phyloP scores from a whole-genome alignment of 2,329 filamentous ascomycete species.

The Aspergillus sp. region DNA sequence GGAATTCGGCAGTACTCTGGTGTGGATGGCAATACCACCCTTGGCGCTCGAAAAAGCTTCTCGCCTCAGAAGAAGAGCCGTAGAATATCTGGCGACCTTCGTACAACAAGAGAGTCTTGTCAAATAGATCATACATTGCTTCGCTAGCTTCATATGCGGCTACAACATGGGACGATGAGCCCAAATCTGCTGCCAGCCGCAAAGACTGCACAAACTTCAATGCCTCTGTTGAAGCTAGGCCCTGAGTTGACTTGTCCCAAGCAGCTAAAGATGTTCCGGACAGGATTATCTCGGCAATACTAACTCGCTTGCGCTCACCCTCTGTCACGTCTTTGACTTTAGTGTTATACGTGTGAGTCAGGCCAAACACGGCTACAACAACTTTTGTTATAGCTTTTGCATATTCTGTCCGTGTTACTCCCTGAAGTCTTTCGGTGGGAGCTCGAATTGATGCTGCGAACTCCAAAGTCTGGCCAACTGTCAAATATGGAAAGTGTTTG shows the following conservation, averaged over 20 bases:
- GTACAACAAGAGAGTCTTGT: constrained; percentile 70
- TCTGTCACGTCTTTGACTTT: constrained; percentile 61
- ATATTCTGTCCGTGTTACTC: constrained; percentile 37
- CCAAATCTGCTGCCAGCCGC: constrained; percentile 48
- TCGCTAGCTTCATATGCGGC: constrained; percentile 54
- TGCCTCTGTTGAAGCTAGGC: constrained; percentile 54
- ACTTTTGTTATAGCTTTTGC: constrained; percentile 46
- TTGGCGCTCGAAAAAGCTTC: constrained; percentile 65
- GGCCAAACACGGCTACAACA: constrained; percentile 43
- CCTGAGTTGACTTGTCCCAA: constrained; percentile 49
- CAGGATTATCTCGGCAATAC: constrained; percentile 56
- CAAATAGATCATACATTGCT: constrained; percentile 56
- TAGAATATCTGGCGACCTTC: constrained; percentile 75
- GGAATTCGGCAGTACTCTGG: constrained; percentile 68
- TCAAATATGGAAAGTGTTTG: constrained; percentile 64
- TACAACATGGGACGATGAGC: constrained; percentile 49
- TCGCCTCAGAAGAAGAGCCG: constrained; percentile 61
- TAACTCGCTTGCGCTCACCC: constrained; percentile 61
- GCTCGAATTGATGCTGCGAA: constrained; percentile 71
- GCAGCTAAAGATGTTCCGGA: constrained; percentile 45
- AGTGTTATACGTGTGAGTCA: constrained; percentile 51
- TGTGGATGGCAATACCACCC: constrained; percentile 67
- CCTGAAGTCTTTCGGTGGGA: constrained; percentile 33
- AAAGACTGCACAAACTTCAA: constrained; percentile 55
- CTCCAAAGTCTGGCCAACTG: constrained; percentile 73